Conservation (phyloP, 257 asterid genomes). For the Salvia miltiorrhiza region DNA sequence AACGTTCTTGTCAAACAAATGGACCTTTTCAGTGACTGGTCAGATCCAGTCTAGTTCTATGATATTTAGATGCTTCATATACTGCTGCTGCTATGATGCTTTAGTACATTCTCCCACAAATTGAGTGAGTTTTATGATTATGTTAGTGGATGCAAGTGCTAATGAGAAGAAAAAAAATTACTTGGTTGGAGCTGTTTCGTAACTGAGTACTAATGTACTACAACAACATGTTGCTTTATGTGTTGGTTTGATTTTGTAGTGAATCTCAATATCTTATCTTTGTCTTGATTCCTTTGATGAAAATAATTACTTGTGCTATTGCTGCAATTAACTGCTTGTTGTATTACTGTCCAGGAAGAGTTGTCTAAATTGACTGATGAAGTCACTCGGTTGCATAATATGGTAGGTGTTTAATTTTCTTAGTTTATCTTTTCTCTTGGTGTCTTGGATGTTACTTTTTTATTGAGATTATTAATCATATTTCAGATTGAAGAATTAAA, state of each 20-base stretch:
- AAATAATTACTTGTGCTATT: background rate
- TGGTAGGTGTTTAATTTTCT: slow-evolving; percentile 37
- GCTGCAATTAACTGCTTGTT: slow-evolving; percentile 15
- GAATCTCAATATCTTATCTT: background rate
- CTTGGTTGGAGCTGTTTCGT: background rate
- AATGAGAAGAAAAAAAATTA: too few species aligned
- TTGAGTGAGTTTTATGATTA: background rate
- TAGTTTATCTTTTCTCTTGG: background rate
- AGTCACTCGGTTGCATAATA: slow-evolving; percentile 51
- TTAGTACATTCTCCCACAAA: background rate
- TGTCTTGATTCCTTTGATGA: background rate
- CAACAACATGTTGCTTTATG: background rate
- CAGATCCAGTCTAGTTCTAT: background rate
- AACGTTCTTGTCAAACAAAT: background rate
- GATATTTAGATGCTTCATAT: background rate
- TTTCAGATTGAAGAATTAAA: slow-evolving; percentile 74
- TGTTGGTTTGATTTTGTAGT: slow-evolving; percentile 1
- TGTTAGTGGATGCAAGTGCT: background rate
- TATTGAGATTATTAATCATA: slow-evolving; percentile 6
- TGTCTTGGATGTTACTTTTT: slow-evolving; percentile 1
- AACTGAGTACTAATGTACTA: background rate
- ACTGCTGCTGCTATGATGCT: background rate
- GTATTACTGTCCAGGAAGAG: slow-evolving; percentile 58
- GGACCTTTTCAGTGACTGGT: background rate
- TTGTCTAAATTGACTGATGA: slow-evolving; percentile 63